These are phyloP conservation scores for Picochlorum sp. DNA, from an alignment of 139 green algal species.

Conservation along the genomic window DNA sequence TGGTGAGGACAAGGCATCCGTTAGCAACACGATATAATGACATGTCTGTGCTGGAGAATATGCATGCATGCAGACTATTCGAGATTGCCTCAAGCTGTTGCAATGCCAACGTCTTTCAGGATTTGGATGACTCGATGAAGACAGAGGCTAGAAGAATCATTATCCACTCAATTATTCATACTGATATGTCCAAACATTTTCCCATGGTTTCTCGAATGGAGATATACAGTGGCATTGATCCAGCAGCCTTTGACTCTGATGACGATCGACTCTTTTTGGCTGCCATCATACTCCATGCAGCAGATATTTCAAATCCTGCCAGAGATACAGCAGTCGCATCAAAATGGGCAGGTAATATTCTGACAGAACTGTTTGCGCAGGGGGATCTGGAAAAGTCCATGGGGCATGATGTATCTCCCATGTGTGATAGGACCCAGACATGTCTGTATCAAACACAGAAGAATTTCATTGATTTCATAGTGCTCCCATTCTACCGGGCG, in stretches of 20 bases:
- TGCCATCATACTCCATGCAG: constrained; percentile 49
- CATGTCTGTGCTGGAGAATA: constrained; percentile 49
- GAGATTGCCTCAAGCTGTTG: constrained; percentile 21
- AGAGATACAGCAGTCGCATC: constrained; percentile 24
- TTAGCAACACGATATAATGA: constrained; percentile 61
- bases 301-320: constrained; percentile 57
- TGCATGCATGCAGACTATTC: constrained; percentile 42
- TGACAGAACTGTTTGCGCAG: constrained; percentile 60
- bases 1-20: constrained; percentile 35
- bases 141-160: constrained; percentile 38
- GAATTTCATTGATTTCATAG: constrained; percentile 65
- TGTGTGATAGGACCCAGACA: constrained; percentile 45
- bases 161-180: constrained; percentile 53
- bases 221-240: not conserved
- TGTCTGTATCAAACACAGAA: constrained; percentile 37
- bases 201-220: constrained; percentile 47
- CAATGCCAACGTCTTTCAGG: constrained; percentile 26
- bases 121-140: constrained; percentile 33
- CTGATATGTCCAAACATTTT: constrained; percentile 66
- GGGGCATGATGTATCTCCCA: constrained; percentile 42
- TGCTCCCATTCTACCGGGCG: constrained; percentile 45
- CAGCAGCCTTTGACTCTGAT: constrained; percentile 3
- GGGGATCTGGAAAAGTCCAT: constrained; percentile 42
- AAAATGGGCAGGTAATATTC: constrained; percentile 44
- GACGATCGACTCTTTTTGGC: constrained; percentile 55